Conservation (phyloP, 306 rosid genomes). For the Cucumis sativus region DNA sequence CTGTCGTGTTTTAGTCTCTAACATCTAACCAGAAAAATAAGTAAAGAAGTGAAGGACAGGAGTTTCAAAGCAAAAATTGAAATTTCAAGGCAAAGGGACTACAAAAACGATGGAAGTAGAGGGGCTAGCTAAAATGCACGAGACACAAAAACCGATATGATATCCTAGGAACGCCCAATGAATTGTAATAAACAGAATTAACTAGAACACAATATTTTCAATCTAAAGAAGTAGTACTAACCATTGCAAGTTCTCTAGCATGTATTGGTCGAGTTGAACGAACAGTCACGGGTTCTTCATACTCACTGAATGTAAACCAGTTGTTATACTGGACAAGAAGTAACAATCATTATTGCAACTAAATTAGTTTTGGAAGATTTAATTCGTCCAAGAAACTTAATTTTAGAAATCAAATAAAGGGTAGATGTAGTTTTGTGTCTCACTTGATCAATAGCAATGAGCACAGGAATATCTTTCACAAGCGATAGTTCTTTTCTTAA, state of each 20-base stretch:
- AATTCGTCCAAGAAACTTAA: neutral
- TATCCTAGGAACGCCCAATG: neutral
- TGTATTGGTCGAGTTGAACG: constrained; percentile 78
- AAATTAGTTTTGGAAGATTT: neutral
- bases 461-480: constrained; percentile 84
- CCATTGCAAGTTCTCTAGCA: constrained; percentile 78
- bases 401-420: neutral
- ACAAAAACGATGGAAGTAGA: neutral
- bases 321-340: constrained; percentile 61
- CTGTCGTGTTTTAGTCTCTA: neutral
- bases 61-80: neutral
- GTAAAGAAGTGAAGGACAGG: neutral
- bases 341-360: neutral
- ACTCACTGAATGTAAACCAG: constrained; percentile 96
- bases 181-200: neutral
- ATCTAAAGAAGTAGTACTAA: constrained; percentile 21
- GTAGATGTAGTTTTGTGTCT: constrained; percentile 12
- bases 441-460: constrained; percentile 93
- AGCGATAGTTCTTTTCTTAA: constrained; percentile 86
- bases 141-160: neutral
- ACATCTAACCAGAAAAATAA: neutral
- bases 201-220: neutral
- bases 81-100: neutral
- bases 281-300: constrained; percentile 67
- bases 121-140: neutral